Evolutionary conservation across 495 filamentous ascomycete species (phyloP), one percentile per base, ranked within the genome.

Genomic region (Geoglossum glabrum): DNA sequence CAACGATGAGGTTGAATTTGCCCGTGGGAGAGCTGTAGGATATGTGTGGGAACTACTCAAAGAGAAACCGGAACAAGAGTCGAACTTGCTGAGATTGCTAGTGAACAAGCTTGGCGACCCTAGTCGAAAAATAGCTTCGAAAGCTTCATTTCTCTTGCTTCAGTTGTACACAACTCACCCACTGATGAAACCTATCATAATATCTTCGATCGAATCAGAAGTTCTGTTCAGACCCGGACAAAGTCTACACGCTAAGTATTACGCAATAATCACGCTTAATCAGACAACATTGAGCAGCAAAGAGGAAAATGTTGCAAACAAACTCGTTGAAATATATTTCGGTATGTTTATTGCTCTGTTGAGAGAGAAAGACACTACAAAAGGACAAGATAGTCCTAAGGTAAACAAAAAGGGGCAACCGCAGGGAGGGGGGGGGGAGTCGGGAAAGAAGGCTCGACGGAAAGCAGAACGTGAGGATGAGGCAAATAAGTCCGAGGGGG

Each of bases 31-130:
- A 58, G 85, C 90, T 15, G 73, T 97, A 17, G 89, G 85, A 54
- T 90, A 90, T 56, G 83, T 95, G 31, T 95, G 78, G 64, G 87
- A 92, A 61, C 73, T 98, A 15, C 75, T 98, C 31, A 87, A 84
- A 67, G 88, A 92, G 68, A 98, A 96, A 69, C 92, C 92, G 0
- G 92, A 98, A 68, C 93, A 98, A 66, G 92, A 98, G 69, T 83
- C 89, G 34, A 98, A 98, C 66, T 74, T 98, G 45, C 74, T 98
- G 51, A 79, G 93, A 45, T 73, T 98, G 36, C 67, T 98, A 54
- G 87, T 96, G 43, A 96, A 98, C 71, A 97, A 97, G 68, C 81
- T 97, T 21, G 90, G 92, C 61, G 92, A 98, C 65, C 83, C 81
- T 0, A 84, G 90, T 56, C 90, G 87, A 68, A 97, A 97, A 69